Evolutionary conservation across 257 asterid genomes (phyloP).

Genomic region (Gentiana macrophylla): DNA sequence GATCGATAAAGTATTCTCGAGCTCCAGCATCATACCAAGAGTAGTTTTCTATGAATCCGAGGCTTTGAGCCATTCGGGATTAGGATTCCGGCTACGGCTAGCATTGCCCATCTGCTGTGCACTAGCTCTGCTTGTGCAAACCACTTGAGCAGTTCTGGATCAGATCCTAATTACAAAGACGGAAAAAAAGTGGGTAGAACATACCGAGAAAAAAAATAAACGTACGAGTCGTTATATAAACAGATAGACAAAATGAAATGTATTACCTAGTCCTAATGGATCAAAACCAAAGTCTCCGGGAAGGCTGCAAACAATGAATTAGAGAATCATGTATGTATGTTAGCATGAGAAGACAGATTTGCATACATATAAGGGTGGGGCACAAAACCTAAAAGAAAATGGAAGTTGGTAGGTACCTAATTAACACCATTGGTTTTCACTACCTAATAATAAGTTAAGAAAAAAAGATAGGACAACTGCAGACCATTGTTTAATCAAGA

Average conservation of each 20-base stretch:
- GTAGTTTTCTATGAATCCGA: constrained; percentile 60
- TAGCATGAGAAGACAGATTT: no score
- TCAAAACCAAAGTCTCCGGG: constrained; percentile 94
- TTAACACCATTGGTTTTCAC: no score
- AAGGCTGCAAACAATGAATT: constrained; percentile 29
- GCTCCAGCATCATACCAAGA: constrained; percentile 79
- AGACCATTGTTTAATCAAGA: no score
- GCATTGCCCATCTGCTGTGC: constrained; percentile 87
- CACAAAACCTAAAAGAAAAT: no score
- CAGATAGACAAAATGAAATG: no score
- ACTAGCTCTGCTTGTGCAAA: constrained; percentile 82
- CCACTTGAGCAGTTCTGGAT: constrained; percentile 72
- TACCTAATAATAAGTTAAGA: no score
- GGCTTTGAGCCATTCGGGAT: constrained; percentile 77
- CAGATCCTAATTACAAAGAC: constrained; percentile 41
- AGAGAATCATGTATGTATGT: no score
- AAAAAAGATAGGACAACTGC: no score
- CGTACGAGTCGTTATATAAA: background rate
- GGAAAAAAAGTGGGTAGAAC: background rate
- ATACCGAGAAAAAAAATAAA: background rate
- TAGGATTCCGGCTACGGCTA: constrained; percentile 68
- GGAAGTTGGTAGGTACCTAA: no score
- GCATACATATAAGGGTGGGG: no score
- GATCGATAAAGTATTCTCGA: constrained; percentile 62
- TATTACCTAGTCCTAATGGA: constrained; percentile 70